Evolutionary conservation across 2,329 filamentous ascomycete genomes (phyloP).

Genomic region (Clarireedia hainanense): DNA sequence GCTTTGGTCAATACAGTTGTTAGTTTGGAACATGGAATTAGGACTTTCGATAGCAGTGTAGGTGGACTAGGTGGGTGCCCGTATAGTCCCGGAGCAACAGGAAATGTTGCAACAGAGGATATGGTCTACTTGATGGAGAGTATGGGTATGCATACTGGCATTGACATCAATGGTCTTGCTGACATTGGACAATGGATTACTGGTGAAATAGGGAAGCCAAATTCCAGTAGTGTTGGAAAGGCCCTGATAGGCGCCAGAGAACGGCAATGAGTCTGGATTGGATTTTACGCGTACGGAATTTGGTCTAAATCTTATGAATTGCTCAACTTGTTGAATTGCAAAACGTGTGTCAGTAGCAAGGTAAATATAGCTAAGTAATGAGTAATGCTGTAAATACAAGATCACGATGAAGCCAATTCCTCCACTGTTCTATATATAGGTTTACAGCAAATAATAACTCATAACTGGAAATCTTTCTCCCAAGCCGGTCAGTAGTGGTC

Average conservation of each 20-base stretch:
- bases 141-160: conserved; percentile 65
- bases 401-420: too few relatives aligned
- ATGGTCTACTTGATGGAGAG: conserved; percentile 71
- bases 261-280: background rate
- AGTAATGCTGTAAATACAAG: too few relatives aligned
- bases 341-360: too few relatives aligned
- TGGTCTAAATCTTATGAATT: background rate
- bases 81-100: conserved; percentile 77
- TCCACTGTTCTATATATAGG: background rate
- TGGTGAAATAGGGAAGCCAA: conserved; percentile 50
- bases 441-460: background rate
- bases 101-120: conserved; percentile 81
- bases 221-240: conserved; percentile 60
- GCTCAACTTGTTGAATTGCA: background rate
- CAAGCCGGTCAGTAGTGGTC: background rate
- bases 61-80: conserved; percentile 78
- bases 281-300: too few relatives aligned
- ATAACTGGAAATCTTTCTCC: background rate
- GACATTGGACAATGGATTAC: conserved; percentile 69
- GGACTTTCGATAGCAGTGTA: conserved; percentile 73
- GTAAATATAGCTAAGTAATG: too few relatives aligned
- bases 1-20: conserved; percentile 77
- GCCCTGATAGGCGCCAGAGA: conserved; percentile 46
- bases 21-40: conserved; percentile 66
- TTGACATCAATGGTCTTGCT: conserved; percentile 58